A percentile compares a stretch with the other conserved stretches of the same genome.
phyloP scores from a whole-genome alignment of 2,329 filamentous ascomycete genomes.

The Monilinia fructigena region DNA sequence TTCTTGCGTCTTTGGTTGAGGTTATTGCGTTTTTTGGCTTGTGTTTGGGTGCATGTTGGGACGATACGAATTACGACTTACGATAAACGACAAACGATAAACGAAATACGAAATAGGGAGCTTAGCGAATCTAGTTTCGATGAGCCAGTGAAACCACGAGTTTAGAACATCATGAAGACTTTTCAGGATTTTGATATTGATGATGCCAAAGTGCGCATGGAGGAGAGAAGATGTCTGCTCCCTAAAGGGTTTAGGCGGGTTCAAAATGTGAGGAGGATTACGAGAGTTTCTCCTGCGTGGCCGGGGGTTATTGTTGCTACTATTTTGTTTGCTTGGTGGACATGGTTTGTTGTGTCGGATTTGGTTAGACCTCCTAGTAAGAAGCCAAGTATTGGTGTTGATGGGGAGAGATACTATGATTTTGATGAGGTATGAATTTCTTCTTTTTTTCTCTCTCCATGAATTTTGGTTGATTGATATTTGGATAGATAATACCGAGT shows the following conservation, averaged over 20 bases:
- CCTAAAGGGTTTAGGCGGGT: constrained; percentile 5
- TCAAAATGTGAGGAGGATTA: not conserved
- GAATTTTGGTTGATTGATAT: not conserved
- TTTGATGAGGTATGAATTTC: constrained; percentile 8
- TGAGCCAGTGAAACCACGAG: not conserved
- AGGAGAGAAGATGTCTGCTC: constrained; percentile 22
- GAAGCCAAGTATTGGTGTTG: not conserved
- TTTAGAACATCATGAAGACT: constrained; percentile 9
- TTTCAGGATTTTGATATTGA: constrained; percentile 20
- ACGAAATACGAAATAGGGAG: too few relatives aligned
- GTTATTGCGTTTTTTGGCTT: not conserved
- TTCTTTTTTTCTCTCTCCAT: not conserved
- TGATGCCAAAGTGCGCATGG: not conserved
- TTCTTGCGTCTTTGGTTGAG: not conserved
- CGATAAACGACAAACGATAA: too few relatives aligned
- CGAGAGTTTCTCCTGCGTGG: constrained; percentile 2
- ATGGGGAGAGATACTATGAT: constrained; percentile 9
- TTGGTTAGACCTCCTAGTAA: not conserved
- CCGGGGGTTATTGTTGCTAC: constrained; percentile 18
- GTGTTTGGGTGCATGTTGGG: too few relatives aligned
- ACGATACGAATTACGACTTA: not conserved
- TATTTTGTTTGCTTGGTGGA: constrained; percentile 24
- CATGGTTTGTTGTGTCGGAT: constrained; percentile 17
- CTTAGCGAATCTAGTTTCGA: not conserved
- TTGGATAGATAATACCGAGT: constrained; percentile 45